Evolutionary conservation across 805 yeast species (phyloP).

Genomic region (Clavispora santaluciae): DNA sequence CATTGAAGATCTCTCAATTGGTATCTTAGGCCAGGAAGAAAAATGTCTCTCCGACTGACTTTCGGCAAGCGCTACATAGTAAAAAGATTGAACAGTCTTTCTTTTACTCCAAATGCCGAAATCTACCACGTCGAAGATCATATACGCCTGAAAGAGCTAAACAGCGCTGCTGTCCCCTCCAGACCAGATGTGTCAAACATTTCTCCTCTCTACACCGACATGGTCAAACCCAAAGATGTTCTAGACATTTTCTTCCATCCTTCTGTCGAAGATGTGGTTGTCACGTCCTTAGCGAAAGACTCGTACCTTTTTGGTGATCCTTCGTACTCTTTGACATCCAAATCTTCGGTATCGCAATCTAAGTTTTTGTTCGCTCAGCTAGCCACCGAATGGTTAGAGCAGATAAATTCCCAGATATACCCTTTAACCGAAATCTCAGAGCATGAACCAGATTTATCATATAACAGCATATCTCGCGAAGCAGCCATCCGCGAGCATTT

Average conservation of each 20-base stretch:
- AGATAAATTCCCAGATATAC: slow-evolving; percentile 19
- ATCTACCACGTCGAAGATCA: slow-evolving; percentile 25
- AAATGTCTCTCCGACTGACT: not conserved
- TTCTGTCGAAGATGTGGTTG: slow-evolving; percentile 24
- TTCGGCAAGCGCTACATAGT: not conserved
- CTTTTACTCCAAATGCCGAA: slow-evolving; percentile 26
- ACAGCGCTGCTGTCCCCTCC: slow-evolving; percentile 31
- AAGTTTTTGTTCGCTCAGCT: slow-evolving; percentile 26
- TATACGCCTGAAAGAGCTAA: slow-evolving; percentile 23
- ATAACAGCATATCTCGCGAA: slow-evolving; percentile 5
- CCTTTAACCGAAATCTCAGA: slow-evolving; percentile 15
- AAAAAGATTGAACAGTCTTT: not conserved
- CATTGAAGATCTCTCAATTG: not conserved
- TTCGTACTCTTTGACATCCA: not conserved
- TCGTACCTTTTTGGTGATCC: slow-evolving; percentile 16
- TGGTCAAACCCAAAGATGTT: slow-evolving; percentile 29
- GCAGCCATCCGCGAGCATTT: slow-evolving; percentile 1
- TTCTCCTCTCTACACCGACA: slow-evolving; percentile 20
- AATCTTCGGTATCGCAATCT: slow-evolving; percentile 5
- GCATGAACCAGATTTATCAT: slow-evolving; percentile 10
- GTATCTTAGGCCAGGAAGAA: not conserved
- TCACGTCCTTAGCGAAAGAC: slow-evolving; percentile 24
- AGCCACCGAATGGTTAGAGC: slow-evolving; percentile 26
- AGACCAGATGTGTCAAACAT: slow-evolving; percentile 18
- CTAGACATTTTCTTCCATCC: slow-evolving; percentile 32